Evolutionary conservation across 225 moss, liverwort and hornwort species (phyloP).

Genomic region (Pleurozium schreberi): DNA sequence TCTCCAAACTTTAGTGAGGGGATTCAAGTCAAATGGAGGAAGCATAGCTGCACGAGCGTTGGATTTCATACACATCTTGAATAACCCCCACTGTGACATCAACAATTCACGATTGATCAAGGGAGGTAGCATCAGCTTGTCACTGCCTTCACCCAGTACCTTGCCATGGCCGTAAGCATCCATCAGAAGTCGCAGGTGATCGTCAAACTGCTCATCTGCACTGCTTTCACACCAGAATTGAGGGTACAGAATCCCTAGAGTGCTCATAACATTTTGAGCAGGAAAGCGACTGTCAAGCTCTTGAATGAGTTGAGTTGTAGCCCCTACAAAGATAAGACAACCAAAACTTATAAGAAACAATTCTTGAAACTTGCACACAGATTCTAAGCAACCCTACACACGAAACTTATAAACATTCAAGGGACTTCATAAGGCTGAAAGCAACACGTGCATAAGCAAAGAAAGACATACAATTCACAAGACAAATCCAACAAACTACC

Average conservation of each 20-base stretch:
- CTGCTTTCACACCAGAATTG: not conserved
- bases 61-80: not conserved
- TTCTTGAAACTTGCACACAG: too few relatives aligned
- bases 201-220: not conserved
- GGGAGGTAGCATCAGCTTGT: rapidly evolving
- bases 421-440: too few relatives aligned
- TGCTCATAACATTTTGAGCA: too few relatives aligned
- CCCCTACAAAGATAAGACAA: too few relatives aligned
- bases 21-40: not conserved
- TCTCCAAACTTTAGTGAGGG: not conserved
- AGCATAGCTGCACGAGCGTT: rapidly evolving
- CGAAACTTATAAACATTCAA: too few relatives aligned
- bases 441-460: too few relatives aligned
- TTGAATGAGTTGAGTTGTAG: too few relatives aligned
- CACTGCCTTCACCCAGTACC: rapidly evolving
- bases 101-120: rapidly evolving
- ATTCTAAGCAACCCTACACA: too few relatives aligned
- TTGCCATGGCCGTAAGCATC: not conserved
- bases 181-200: rapidly evolving
- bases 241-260: not conserved
- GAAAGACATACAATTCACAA: too few relatives aligned
- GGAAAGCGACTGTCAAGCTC: too few relatives aligned
- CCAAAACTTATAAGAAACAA: too few relatives aligned
- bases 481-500: too few relatives aligned
- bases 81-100: not conserved